These are phyloP conservation scores for Paramecium octaurelia DNA, from an alignment of 73 alveolate species.

Conservation along the genomic window DNA sequence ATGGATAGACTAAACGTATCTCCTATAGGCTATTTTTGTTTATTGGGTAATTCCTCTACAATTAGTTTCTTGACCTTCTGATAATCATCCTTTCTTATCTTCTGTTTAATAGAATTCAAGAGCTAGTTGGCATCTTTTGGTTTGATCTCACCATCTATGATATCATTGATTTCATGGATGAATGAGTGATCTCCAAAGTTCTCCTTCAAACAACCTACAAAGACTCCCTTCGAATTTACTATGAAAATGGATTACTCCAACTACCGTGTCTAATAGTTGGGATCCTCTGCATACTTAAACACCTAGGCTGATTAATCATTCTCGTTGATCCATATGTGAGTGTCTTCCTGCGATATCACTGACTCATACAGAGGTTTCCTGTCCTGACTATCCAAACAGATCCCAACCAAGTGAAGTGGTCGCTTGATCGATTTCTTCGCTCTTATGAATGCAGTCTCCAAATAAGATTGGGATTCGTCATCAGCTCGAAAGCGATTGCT, in stretches of 20 bases:
- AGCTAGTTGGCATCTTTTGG: not conserved
- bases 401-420: not conserved
- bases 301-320: slow-evolving; percentile 25
- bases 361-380: not conserved
- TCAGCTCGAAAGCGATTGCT: not conserved
- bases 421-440: not conserved
- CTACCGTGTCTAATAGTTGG: not conserved
- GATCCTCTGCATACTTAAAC: slow-evolving; percentile 5
- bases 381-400: not conserved
- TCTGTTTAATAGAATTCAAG: not conserved
- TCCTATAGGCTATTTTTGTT: not conserved
- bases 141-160: not conserved
- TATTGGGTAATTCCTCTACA: not conserved
- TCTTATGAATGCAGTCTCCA: slow-evolving; percentile 4
- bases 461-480: not conserved
- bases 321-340: slow-evolving; percentile 11
- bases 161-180: not conserved
- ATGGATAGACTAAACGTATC: not conserved
- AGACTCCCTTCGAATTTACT: not conserved
- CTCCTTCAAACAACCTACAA: slow-evolving; percentile 2
- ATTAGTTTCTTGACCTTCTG: not conserved
- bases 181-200: slow-evolving; percentile 8
- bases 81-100: slow-evolving; percentile 37
- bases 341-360: not conserved
- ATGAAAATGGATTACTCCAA: slow-evolving; percentile 5